Percentiles rank a stretch among this genome's conserved stretches.
Conservation (phyloP, 495 filamentous ascomycete genomes). For the Aspergillus cristatus region DNA sequence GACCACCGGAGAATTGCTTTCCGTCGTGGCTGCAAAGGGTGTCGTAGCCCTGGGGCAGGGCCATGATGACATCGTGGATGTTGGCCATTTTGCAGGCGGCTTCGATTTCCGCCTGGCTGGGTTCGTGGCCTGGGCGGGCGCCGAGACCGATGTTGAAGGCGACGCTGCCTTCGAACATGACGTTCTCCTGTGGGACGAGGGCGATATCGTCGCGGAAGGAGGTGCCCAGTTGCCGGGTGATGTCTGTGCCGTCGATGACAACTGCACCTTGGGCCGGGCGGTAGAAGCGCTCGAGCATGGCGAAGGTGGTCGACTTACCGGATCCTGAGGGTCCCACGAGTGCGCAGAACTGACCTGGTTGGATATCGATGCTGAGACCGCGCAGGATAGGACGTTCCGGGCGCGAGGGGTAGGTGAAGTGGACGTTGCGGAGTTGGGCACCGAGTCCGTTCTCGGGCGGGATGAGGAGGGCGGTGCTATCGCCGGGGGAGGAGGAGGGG, state of each 20-base stretch:
- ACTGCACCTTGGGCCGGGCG: conserved; percentile 30
- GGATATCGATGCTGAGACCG: conserved; percentile 42
- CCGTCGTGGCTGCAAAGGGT: conserved; percentile 57
- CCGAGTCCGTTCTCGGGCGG: conserved; percentile 14
- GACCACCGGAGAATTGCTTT: conserved; percentile 57
- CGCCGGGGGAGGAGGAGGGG: neutral
- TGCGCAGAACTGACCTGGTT: conserved; percentile 48
- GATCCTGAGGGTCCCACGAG: conserved; percentile 52
- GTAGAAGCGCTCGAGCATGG: conserved; percentile 53
- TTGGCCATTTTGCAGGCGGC: conserved; percentile 47
- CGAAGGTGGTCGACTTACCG: conserved; percentile 52
- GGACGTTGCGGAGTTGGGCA: conserved; percentile 43
- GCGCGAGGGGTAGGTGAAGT: conserved; percentile 52
- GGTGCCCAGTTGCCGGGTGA: conserved; percentile 25
- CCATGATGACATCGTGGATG: conserved; percentile 48
- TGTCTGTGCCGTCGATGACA: conserved; percentile 30
- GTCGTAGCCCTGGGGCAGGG: conserved; percentile 51
- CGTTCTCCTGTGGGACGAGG: conserved; percentile 45
- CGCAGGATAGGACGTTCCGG: conserved; percentile 44
- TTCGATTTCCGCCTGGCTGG: conserved; percentile 42
- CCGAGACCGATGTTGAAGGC: conserved; percentile 46
- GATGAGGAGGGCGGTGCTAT: neutral
- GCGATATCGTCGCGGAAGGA: conserved; percentile 41
- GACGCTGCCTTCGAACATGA: conserved; percentile 44
- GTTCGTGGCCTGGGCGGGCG: conserved; percentile 31